A percentile compares a stretch with the other conserved stretches of the same genome.
Conservation (phyloP, 495 filamentous ascomycete genomes). For the Penicillium maclennaniae region DNA sequence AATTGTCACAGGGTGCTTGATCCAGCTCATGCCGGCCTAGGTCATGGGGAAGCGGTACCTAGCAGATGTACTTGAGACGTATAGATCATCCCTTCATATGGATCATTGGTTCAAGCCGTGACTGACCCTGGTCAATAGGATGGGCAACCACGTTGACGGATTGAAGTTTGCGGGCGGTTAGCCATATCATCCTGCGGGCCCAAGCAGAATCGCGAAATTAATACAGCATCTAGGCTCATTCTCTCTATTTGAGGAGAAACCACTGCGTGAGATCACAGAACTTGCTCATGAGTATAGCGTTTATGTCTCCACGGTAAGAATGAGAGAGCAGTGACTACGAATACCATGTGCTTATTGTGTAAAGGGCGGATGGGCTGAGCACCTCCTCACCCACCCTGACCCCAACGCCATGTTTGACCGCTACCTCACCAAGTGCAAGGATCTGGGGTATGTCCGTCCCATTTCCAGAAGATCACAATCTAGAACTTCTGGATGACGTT, state of each 20-base stretch:
- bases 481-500: neutral
- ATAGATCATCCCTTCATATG: neutral
- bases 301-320: constrained; percentile 50
- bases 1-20: neutral
- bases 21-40: constrained; percentile 15
- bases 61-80: constrained; percentile 51
- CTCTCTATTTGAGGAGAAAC: constrained; percentile 46
- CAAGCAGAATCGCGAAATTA: neutral
- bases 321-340: neutral
- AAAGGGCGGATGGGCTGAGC: constrained; percentile 53
- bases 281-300: constrained; percentile 50
- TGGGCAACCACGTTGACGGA: constrained; percentile 53
- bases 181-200: neutral
- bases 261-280: constrained; percentile 48
- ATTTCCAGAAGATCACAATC: too few relatives aligned
- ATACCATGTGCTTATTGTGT: neutral
- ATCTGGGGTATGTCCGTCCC: constrained; percentile 34
- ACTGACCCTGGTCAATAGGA: constrained; percentile 23
- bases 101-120: neutral
- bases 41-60: constrained; percentile 53
- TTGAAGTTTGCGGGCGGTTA: constrained; percentile 55
- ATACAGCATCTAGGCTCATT: constrained; percentile 40
- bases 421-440: constrained; percentile 50
- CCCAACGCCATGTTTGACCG: constrained; percentile 43
- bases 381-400: constrained; percentile 49